phyloP scores from a whole-genome alignment of 2,329 filamentous ascomycete species.

The Berkeleyomyces basicola region DNA sequence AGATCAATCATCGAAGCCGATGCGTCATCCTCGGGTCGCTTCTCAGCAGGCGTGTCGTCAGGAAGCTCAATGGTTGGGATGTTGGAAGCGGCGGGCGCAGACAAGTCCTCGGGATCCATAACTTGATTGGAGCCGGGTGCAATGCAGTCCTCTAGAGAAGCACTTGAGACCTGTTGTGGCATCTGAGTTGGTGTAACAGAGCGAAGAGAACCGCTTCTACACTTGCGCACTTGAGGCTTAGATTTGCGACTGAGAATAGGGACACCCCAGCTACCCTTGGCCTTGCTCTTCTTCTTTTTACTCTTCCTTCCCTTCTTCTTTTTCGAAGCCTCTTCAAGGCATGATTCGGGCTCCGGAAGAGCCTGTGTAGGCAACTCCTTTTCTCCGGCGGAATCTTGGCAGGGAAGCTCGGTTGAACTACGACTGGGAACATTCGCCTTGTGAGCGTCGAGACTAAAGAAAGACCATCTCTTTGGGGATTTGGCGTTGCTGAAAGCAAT shows the following conservation, averaged over 20 bases:
- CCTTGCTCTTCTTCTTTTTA: slow-evolving; percentile 18
- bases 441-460: slow-evolving; percentile 42
- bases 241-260: slow-evolving; percentile 48
- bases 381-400: slow-evolving; percentile 18
- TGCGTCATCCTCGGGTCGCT: slow-evolving; percentile 36
- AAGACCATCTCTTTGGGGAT: slow-evolving; percentile 42
- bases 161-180: slow-evolving; percentile 14
- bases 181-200: slow-evolving; percentile 27
- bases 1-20: slow-evolving; percentile 78
- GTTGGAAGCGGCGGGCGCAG: background rate
- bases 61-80: slow-evolving; percentile 17
- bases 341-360: slow-evolving; percentile 16
- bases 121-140: slow-evolving; percentile 9
- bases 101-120: slow-evolving; percentile 11
- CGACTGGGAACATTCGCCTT: slow-evolving; percentile 1
- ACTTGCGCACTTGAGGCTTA: slow-evolving; percentile 29
- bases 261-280: slow-evolving; percentile 40
- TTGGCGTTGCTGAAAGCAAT: slow-evolving; percentile 32
- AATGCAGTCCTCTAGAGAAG: slow-evolving; percentile 10
- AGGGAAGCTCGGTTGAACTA: background rate
- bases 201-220: slow-evolving; percentile 24
- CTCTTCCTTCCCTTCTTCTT: slow-evolving; percentile 40
- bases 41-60: slow-evolving; percentile 6
- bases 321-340: slow-evolving; percentile 7
- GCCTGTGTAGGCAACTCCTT: slow-evolving; percentile 17